Evolutionary conservation across 495 filamentous ascomycete species (phyloP).

Genomic region (Xylaria cubensis): DNA sequence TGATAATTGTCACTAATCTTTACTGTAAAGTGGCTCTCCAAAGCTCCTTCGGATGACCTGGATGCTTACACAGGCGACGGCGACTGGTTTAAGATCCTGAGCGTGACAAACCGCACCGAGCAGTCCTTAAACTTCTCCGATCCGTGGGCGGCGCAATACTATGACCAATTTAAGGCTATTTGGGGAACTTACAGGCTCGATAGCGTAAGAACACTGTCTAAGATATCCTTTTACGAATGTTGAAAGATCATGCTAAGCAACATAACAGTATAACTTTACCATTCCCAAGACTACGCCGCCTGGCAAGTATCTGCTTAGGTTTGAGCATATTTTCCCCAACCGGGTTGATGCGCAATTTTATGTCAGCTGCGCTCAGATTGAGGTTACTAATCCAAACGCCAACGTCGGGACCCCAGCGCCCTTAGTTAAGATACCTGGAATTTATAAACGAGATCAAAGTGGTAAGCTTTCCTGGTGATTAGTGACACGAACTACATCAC

Average conservation of each 20-base stretch:
- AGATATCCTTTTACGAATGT: not conserved
- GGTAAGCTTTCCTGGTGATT: not conserved
- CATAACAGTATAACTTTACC: slow-evolving; percentile 1
- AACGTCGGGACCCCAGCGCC: not conserved
- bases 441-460: not conserved
- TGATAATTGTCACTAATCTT: not conserved
- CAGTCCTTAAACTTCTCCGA: slow-evolving; percentile 13
- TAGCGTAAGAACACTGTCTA: not conserved
- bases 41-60: slow-evolving; percentile 30
- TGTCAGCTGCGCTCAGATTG: slow-evolving; percentile 3
- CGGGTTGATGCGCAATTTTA: not conserved
- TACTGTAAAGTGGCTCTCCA: slow-evolving; percentile 29
- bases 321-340: not conserved
- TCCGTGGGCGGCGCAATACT: not conserved
- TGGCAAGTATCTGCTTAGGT: not conserved
- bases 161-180: not conserved
- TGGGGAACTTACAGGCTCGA: not conserved
- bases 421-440: not conserved
- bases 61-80: slow-evolving; percentile 33
- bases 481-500: not conserved
- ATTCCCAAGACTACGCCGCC: not conserved
- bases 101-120: slow-evolving; percentile 17
- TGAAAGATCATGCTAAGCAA: not conserved
- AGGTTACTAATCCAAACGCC: not conserved
- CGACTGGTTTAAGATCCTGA: slow-evolving; percentile 43